Evolutionary conservation across 2,329 filamentous ascomycete genomes (phyloP).

Genomic region (Epichloe glyceriae): DNA sequence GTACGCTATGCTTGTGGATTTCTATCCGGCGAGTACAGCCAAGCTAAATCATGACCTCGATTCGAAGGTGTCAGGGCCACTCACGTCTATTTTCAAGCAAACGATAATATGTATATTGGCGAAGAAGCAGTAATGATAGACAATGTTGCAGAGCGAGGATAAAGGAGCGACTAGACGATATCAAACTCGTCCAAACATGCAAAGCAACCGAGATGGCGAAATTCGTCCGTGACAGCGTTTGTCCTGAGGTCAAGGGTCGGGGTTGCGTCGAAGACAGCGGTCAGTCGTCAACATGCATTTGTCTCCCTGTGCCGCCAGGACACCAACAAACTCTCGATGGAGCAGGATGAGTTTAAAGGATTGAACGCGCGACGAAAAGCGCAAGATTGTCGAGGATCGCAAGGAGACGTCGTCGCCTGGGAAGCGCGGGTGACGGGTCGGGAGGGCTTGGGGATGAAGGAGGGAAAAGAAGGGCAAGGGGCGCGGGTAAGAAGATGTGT

Average conservation of each 20-base stretch:
- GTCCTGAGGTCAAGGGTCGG: constrained; percentile 7
- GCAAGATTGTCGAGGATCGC: constrained; percentile 19
- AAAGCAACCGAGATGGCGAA: constrained; percentile 14
- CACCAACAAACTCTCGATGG: constrained; percentile 12
- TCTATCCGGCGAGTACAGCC: not conserved
- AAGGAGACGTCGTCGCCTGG: constrained; percentile 20
- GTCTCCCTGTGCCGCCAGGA: constrained; percentile 17
- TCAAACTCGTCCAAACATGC: constrained; percentile 14
- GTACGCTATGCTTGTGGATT: not conserved
- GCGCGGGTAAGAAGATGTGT: constrained; percentile 15
- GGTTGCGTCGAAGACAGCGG: constrained; percentile 12
- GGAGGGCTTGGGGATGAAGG: constrained; percentile 16
- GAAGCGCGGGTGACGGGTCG: constrained; percentile 16
- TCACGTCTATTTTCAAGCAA: constrained; percentile 9
- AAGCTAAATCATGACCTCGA: not conserved
- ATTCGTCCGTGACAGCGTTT: constrained; percentile 12
- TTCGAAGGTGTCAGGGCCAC: not conserved
- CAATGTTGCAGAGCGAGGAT: constrained; percentile 2
- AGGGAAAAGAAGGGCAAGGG: constrained; percentile 14
- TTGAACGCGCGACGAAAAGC: constrained; percentile 9
- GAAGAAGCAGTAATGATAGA: constrained; percentile 2
- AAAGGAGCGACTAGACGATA: constrained; percentile 37
- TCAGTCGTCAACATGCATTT: constrained; percentile 21
- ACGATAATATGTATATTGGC: constrained; percentile 7
- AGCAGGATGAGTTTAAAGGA: constrained; percentile 4